Percentiles rank a stretch among this genome's conserved stretches.
These are phyloP conservation scores for Vitis cinerea DNA, from an alignment of 164 flowering plant genomes.

Conservation along the genomic window DNA sequence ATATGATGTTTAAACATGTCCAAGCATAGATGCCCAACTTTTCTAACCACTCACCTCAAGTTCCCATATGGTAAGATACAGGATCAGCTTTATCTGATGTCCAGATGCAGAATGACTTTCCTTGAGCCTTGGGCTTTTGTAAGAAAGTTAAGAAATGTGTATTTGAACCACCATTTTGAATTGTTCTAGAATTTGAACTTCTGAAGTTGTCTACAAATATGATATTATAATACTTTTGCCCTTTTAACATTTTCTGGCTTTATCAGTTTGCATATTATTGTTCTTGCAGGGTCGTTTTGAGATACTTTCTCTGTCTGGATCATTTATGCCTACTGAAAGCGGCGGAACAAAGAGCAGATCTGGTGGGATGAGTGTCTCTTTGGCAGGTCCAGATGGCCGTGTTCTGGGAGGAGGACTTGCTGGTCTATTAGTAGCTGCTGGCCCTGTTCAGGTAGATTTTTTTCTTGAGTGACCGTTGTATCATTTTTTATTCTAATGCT, in stretches of 20 bases:
- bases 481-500: too few species aligned
- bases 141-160: too few species aligned
- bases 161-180: too few species aligned
- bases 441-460: constrained; percentile 54
- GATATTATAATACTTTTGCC: neutral
- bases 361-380: constrained; percentile 73
- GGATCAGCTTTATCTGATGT: too few species aligned
- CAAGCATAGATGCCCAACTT: too few species aligned
- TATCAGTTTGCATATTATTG: neutral
- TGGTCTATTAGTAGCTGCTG: constrained; percentile 63
- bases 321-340: constrained; percentile 52
- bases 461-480: neutral
- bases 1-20: too few species aligned
- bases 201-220: too few species aligned
- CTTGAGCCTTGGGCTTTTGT: too few species aligned
- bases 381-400: constrained; percentile 78
- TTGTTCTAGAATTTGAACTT: too few species aligned
- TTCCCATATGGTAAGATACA: too few species aligned
- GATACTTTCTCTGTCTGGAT: constrained; percentile 62
- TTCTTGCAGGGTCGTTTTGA: constrained; percentile 64
- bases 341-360: constrained; percentile 55
- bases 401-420: constrained; percentile 70
- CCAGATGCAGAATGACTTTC: too few species aligned
- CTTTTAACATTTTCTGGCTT: neutral
- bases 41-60: too few species aligned